These are phyloP conservation scores for Combretum micranthum DNA, from an alignment of 345 rosid species.

Conservation along the genomic window DNA sequence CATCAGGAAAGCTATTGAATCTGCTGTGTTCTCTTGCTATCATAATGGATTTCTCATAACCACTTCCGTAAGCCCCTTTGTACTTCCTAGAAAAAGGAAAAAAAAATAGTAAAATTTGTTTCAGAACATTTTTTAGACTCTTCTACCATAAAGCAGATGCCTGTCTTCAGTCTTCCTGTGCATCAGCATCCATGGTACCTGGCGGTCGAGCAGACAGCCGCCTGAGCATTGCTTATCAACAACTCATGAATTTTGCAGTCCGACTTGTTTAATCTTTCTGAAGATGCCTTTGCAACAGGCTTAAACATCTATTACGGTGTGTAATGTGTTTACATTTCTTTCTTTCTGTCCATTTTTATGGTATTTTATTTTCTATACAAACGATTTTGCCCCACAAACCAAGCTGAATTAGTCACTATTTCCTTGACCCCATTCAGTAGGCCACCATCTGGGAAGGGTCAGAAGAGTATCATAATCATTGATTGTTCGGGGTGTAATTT, in stretches of 20 bases:
- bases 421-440: no score
- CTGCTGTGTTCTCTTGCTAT: conserved; percentile 38
- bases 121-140: no score
- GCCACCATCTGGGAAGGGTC: no score
- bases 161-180: conserved; percentile 17
- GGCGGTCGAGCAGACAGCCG: conserved; percentile 35
- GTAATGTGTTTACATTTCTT: no score
- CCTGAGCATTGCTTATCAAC: conserved; percentile 35
- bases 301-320: no score
- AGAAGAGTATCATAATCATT: no score
- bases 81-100: not conserved
- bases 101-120: no score
- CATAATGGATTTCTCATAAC: conserved; percentile 35
- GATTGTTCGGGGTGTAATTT: no score
- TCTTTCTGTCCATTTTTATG: no score
- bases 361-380: no score
- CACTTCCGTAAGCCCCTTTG: conserved; percentile 38
- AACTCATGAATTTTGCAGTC: conserved; percentile 46
- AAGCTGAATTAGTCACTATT: no score
- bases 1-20: conserved; percentile 63
- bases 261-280: conserved; percentile 6
- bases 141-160: conserved; percentile 18
- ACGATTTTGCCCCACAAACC: no score
- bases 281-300: conserved; percentile 1
- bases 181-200: conserved; percentile 22